Percentiles rank a stretch among this genome's conserved stretches.
Evolutionary conservation across 768 basidiomycete genomes (phyloP).

Genomic region (Lanmaoa pseudosensibilis): DNA sequence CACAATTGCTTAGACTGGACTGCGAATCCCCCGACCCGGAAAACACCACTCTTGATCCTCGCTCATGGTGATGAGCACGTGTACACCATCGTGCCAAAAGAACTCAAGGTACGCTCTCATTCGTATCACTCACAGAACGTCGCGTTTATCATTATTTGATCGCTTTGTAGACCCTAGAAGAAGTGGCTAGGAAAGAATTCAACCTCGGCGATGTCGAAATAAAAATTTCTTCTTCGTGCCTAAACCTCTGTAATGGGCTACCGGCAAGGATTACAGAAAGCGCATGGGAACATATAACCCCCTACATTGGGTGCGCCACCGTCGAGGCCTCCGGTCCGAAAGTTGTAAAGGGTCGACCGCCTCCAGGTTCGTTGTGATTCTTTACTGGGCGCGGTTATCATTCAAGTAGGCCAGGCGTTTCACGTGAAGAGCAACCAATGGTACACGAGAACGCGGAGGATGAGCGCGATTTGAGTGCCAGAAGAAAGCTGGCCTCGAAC

Average conservation of each 20-base stretch:
- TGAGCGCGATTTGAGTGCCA: neutral
- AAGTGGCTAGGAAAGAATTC: conserved; percentile 22
- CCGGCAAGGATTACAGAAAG: conserved; percentile 24
- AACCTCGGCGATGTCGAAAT: conserved; percentile 18
- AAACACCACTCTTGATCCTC: conserved; percentile 22
- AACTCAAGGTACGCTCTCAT: conserved; percentile 13
- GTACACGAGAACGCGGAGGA: neutral
- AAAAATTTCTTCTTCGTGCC: conserved; percentile 18
- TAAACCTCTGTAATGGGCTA: conserved; percentile 18
- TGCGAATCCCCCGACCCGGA: conserved; percentile 17
- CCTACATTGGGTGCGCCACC: conserved; percentile 26
- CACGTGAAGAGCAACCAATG: neutral
- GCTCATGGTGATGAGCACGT: conserved; percentile 12
- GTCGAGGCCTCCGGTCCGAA: conserved; percentile 3
- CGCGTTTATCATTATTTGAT: neutral
- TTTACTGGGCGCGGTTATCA: neutral
- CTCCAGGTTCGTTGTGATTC: neutral
- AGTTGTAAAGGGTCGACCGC: neutral
- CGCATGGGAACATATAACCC: conserved; percentile 19
- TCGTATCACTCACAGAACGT: neutral
- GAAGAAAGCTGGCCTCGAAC: neutral
- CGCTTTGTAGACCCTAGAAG: conserved; percentile 12
- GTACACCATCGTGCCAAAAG: conserved; percentile 19
- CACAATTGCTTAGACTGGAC: conserved; percentile 33
- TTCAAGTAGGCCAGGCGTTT: neutral